Evolutionary conservation across 1,284 basidiomycete genomes (phyloP).

Genomic region (Ganoderma multipileum): DNA sequence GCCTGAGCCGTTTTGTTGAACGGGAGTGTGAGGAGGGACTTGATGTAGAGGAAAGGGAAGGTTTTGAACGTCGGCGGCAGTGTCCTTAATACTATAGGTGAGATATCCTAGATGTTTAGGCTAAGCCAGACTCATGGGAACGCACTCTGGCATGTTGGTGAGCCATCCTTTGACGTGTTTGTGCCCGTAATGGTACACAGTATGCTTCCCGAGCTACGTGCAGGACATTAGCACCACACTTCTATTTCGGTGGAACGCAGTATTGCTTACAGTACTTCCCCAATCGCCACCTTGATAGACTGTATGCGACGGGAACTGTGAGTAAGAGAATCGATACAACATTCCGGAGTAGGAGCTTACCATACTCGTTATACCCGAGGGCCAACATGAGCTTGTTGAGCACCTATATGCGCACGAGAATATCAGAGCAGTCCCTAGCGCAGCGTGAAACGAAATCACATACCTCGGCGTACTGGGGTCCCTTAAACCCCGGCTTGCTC

Average conservation of each 20-base stretch:
- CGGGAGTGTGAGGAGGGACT: background rate
- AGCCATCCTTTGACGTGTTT: slow-evolving; percentile 33
- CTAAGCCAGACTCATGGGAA: slow-evolving; percentile 8
- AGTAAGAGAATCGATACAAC: no score
- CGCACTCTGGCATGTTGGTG: slow-evolving; percentile 30
- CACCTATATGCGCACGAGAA: slow-evolving; percentile 15
- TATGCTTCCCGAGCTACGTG: slow-evolving; percentile 13
- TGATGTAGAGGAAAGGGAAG: slow-evolving; percentile 3
- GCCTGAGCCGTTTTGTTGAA: background rate
- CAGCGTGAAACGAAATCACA: background rate
- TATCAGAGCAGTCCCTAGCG: background rate
- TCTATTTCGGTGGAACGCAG: background rate
- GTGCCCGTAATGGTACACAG: slow-evolving; percentile 22
- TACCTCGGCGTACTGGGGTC: slow-evolving; percentile 39
- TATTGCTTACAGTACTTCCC: background rate
- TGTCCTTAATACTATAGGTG: background rate
- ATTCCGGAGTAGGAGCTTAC: slow-evolving; percentile 10
- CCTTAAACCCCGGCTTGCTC: slow-evolving; percentile 44
- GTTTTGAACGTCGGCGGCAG: background rate
- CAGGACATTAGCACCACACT: background rate
- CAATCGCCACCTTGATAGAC: slow-evolving; percentile 2
- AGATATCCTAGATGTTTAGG: background rate
- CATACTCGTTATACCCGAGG: slow-evolving; percentile 35
- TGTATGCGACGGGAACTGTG: background rate
- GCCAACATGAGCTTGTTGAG: slow-evolving; percentile 32